phyloP scores from a whole-genome alignment of 1,284 basidiomycete genomes.

The Apiotrichum akiyoshidainum region DNA sequence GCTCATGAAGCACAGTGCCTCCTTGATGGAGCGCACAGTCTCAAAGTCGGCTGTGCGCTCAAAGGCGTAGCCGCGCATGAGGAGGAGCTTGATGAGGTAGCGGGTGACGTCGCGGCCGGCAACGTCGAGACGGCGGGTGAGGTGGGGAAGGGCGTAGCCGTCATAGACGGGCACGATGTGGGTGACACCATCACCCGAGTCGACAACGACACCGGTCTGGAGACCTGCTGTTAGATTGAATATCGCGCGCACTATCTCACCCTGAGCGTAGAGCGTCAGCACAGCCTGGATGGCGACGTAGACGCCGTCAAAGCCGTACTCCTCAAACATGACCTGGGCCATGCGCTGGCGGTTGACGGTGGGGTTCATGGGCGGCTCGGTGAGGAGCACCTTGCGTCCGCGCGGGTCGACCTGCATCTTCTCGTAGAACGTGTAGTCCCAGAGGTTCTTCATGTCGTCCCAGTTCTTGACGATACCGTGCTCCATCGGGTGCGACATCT shows the following conservation, averaged over 20 bases:
- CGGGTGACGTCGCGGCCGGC: constrained; percentile 97
- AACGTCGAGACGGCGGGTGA: constrained; percentile 91
- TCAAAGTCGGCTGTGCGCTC: constrained; percentile 99
- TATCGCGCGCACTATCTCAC: constrained; percentile 55
- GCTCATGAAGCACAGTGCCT: constrained; percentile 95
- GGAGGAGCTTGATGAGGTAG: constrained; percentile 95
- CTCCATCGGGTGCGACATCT: constrained; percentile 97
- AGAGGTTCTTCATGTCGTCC: constrained; percentile 97
- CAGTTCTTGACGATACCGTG: constrained; percentile 98
- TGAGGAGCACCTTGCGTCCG: constrained; percentile 87
- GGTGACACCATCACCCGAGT: constrained; percentile 98
- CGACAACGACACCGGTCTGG: constrained; percentile 96
- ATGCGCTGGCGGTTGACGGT: constrained; percentile 87
- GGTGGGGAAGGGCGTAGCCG: constrained; percentile 90
- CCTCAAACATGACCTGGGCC: constrained; percentile 99
- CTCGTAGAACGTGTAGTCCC: constrained; percentile 98
- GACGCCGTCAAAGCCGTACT: constrained; percentile 92
- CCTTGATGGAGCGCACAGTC: constrained; percentile 97
- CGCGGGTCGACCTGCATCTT: constrained; percentile 85
- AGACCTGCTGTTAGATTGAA: constrained; percentile 61
- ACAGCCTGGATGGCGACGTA: constrained; percentile 99
- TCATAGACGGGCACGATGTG: constrained; percentile 99
- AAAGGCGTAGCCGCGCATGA: constrained; percentile 99
- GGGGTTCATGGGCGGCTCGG: constrained; percentile 99
- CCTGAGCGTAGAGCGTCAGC: constrained; percentile 94